Conservation (phyloP, 495 filamentous ascomycete species). For the Geoglossum glabrum region DNA sequence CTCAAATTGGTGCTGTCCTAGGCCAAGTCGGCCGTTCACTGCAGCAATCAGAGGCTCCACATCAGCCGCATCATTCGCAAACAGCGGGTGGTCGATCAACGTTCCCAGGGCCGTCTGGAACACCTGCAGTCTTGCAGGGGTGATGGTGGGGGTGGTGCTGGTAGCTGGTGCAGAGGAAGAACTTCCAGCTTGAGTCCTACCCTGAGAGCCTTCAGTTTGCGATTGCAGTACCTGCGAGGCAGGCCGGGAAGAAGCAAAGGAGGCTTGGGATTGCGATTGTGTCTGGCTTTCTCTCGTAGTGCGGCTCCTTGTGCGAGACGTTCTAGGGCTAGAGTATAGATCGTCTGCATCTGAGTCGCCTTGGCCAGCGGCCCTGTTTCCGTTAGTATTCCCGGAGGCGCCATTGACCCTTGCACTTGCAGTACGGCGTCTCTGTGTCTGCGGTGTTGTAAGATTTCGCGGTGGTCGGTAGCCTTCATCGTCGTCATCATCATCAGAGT, state of each 20-base stretch:
- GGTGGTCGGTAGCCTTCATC: slow-evolving; percentile 25
- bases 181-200: slow-evolving; percentile 6
- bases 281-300: slow-evolving; percentile 8
- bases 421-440: slow-evolving; percentile 7
- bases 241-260: slow-evolving; percentile 43
- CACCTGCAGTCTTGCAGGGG: slow-evolving; percentile 31
- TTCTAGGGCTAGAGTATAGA: slow-evolving; percentile 34
- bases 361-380: slow-evolving; percentile 20
- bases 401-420: slow-evolving; percentile 18
- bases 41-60: slow-evolving; percentile 54
- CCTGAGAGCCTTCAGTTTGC: slow-evolving; percentile 31
- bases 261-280: slow-evolving; percentile 37
- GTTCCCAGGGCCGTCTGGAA: slow-evolving; percentile 70
- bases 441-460: not conserved
- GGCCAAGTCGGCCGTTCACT: slow-evolving; percentile 50
- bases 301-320: slow-evolving; percentile 25
- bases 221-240: slow-evolving; percentile 44
- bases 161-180: slow-evolving; percentile 4
- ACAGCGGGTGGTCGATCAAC: slow-evolving; percentile 56
- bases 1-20: slow-evolving; percentile 36
- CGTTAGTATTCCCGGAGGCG: slow-evolving; percentile 31
- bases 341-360: slow-evolving; percentile 28
- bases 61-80: slow-evolving; percentile 59
- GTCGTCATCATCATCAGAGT: slow-evolving; percentile 19
- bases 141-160: slow-evolving; percentile 14